Percentiles rank a stretch among this genome's conserved stretches.
These are phyloP conservation scores for Heritiera littoralis DNA, from an alignment of 345 rosid species.

Conservation along the genomic window DNA sequence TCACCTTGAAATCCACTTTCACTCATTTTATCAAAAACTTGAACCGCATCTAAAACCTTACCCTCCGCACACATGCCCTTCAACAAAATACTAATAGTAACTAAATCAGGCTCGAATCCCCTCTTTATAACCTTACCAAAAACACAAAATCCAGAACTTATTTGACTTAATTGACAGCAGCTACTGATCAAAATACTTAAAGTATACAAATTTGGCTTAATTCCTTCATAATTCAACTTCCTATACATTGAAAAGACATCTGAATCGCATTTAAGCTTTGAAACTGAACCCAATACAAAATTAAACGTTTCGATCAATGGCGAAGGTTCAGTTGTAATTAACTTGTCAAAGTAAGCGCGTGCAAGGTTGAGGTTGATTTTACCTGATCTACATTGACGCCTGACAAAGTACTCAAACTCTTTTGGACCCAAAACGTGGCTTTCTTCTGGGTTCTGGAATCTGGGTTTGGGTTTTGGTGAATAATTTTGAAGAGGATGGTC, in stretches of 20 bases:
- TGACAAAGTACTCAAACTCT: slow-evolving; percentile 22
- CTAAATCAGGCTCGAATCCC: slow-evolving; percentile 22
- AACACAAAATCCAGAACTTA: slow-evolving; percentile 24
- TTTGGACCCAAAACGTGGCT: not conserved
- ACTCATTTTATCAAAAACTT: slow-evolving; percentile 14
- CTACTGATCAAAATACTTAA: slow-evolving; percentile 6
- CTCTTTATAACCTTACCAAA: slow-evolving; percentile 33
- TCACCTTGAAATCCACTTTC: slow-evolving; percentile 20
- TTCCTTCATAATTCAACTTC: slow-evolving; percentile 17
- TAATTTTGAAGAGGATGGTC: not conserved
- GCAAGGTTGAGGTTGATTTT: slow-evolving; percentile 19
- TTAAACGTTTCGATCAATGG: slow-evolving; percentile 30
- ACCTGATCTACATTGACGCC: slow-evolving; percentile 28
- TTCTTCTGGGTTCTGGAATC: slow-evolving; percentile 3
- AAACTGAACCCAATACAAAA: slow-evolving; percentile 13
- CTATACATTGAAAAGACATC: slow-evolving; percentile 18
- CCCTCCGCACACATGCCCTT: slow-evolving; percentile 17
- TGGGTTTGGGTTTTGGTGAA: not conserved
- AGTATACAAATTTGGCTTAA: slow-evolving; percentile 20
- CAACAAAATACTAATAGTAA: slow-evolving; percentile 8
- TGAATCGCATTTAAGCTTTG: not conserved
- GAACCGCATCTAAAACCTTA: slow-evolving; percentile 14
- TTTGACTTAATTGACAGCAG: slow-evolving; percentile 8
- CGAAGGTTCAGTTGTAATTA: slow-evolving; percentile 18
- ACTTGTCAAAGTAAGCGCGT: slow-evolving; percentile 13